Percentiles rank a stretch among this genome's conserved stretches.
Evolutionary conservation across 2,329 filamentous ascomycete genomes (phyloP).

Genomic region (Hypoxylon sp.): DNA sequence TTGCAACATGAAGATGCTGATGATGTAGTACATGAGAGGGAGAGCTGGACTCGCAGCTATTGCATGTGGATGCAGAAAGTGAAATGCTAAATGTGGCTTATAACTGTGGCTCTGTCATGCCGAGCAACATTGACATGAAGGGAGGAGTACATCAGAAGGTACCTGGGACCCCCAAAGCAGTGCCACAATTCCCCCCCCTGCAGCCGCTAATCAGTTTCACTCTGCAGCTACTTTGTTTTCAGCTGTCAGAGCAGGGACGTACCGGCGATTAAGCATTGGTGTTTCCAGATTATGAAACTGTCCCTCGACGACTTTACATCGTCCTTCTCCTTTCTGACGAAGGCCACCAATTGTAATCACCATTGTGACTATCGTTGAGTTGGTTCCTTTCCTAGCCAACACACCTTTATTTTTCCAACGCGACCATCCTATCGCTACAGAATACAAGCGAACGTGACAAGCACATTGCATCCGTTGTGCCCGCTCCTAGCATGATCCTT

Average conservation of each 20-base stretch:
- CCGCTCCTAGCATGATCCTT: slow-evolving; percentile 40
- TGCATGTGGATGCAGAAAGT: background rate
- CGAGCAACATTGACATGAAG: no score
- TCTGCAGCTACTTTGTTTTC: slow-evolving; percentile 14
- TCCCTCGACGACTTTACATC: slow-evolving; percentile 32
- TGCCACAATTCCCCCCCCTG: slow-evolving; percentile 9
- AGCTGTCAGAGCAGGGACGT: slow-evolving; percentile 32
- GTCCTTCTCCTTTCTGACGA: slow-evolving; percentile 29
- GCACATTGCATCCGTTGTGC: slow-evolving; percentile 19
- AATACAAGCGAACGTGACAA: slow-evolving; percentile 32
- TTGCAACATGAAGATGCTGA: background rate
- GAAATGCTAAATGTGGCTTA: background rate
- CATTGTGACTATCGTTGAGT: slow-evolving; percentile 10
- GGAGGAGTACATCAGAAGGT: background rate
- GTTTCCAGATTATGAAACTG: slow-evolving; percentile 41
- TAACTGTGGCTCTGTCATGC: slow-evolving; percentile 7
- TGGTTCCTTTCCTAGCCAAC: slow-evolving; percentile 7
- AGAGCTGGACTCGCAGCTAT: background rate
- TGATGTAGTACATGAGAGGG: slow-evolving; percentile 1
- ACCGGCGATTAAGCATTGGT: slow-evolving; percentile 25
- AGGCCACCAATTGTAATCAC: slow-evolving; percentile 19
- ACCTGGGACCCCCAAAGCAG: background rate
- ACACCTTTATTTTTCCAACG: slow-evolving; percentile 3
- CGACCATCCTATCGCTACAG: slow-evolving; percentile 8
- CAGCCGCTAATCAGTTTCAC: slow-evolving; percentile 17